A percentile compares a stretch with the other conserved stretches of the same genome.
Conservation (phyloP, 169 alveolate genomes). For the Plasmodium billcollinsi region DNA sequence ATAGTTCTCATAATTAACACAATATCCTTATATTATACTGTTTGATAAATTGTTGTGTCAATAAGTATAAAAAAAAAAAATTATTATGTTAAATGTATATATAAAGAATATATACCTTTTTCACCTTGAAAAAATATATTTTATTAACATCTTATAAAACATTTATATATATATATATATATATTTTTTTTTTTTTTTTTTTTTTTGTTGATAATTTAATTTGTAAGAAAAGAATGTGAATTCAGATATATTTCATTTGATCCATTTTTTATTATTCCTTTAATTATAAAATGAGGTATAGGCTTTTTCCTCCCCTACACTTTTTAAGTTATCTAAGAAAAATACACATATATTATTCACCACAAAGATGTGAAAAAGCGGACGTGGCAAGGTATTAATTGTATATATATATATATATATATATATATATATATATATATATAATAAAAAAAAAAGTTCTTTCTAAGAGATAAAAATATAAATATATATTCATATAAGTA, state of each 20-base stretch:
- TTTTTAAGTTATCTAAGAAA: conserved; percentile 46
- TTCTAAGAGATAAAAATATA: not conserved
- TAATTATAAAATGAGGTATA: conserved; percentile 49
- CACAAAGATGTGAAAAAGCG: conserved; percentile 58
- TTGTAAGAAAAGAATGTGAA: not conserved
- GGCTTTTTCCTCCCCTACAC: conserved; percentile 64
- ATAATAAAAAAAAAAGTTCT: not conserved
- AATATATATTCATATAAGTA: not conserved
- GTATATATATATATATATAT: too few relatives aligned
- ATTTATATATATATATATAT: not conserved
- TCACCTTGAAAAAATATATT: too few relatives aligned
- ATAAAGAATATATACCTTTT: too few relatives aligned
- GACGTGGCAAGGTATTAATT: conserved; percentile 63
- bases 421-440: too few relatives aligned
- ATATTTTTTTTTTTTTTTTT: not conserved
- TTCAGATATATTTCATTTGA: not conserved
- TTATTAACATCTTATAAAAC: too few relatives aligned
- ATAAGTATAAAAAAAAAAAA: too few relatives aligned
- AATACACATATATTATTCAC: conserved; percentile 58
- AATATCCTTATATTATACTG: too few relatives aligned
- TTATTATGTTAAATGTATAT: too few relatives aligned
- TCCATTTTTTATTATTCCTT: not conserved
- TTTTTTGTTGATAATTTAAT: not conserved
- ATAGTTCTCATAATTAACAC: too few relatives aligned
- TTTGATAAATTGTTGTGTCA: too few relatives aligned